Evolutionary conservation across 2,329 filamentous ascomycete species (phyloP), one percentile per base, ranked within the genome.

Genomic region (Fusarium pilosicola): DNA sequence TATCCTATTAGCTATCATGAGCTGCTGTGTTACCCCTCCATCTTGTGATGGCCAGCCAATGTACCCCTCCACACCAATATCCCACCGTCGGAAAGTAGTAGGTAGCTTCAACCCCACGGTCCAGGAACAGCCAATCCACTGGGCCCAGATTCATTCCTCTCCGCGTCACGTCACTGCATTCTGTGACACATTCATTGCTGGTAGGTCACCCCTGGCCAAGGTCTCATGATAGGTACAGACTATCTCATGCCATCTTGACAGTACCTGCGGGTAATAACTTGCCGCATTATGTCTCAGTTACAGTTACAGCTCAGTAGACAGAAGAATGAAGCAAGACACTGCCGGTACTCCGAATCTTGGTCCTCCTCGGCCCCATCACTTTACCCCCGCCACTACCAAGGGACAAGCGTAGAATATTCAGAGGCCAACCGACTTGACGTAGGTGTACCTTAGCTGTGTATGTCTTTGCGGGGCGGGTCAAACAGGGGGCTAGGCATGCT

Each of bases 341-440:
- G 62, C 62, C 70, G 72, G 65, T 65, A 59, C 66, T 64, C 59
- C 62, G 69, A 57, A 52, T 55, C 49, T 42, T 17, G 32, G 51
- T n/a, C n/a, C 55, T 45, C 65, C 59, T 70, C 65, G 60, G 65
- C 41, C 41, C 59, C 56, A 41, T 36, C 24, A 24, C 32, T 44
- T 64, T 77, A 73, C 76, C 76, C 76, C 73, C 76, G 65, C 76
- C 75, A 73, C 71, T 70, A 77, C 68, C 59, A 57, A 64, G 62
- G 55, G 54, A 51, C 61, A 65, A 36, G 45, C 36, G 34, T 46
- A 26, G 48, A 65, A 68, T 42, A 70, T 70, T 42, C 28, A 62
- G 59, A 38, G 28, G 4, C 36, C 44, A 41, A 38, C n/a, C 38
- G 34, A 39, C 24, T 56, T 48, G 60, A 55, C n/a, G 65, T 62